Base-by-base conservation (phyloP, 371 early-diverging fungal genomes). In the Mucor sp. region DNA sequence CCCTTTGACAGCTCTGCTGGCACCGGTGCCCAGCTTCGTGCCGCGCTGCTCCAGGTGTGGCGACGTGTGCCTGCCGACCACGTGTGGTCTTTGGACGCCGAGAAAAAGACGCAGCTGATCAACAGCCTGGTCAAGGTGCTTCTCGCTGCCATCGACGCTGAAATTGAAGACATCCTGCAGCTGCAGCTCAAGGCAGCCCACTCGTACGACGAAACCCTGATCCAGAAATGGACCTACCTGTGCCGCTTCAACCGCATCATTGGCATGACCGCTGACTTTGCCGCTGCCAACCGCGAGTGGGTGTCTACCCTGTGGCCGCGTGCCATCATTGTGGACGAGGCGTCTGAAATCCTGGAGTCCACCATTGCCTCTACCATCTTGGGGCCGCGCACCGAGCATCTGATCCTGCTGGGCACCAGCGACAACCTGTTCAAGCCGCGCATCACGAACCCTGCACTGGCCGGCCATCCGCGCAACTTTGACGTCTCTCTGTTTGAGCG, bases 261-360 rank as follows among this genome's bases (percentile, higher is more conserved):
- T 41, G 83, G 80, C 5, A 75, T 78, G 61, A 80, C 83, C 8
- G 71, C 79, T 1, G 75, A 76, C 25, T 74, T 75, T 68, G 83
- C 83, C 6, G 69, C 74, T 11, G 69, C 77, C 0, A 62, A 83
- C 63, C 70, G 58, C 3, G 69, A 72, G 11, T 68, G 75, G 48
- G 15, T 83, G 3, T 47, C 57, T 15, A 53, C 61, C 0, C 63
- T 83, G 0, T 70, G 71, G 70, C 80, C 83, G 0, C 75, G 74
- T 19, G 68, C 68, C 6, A 72, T 80, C 0, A 70, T 83, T 47
- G 74, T 77, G 1, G 83, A 83, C 43, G 78, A 76, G 50, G 75
- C 83, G 0, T 68, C 73, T 1, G 66, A 69, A 14, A 78, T 80
- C 1, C 50, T 74, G 3, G 80, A 77, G 21, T 68, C 79, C 0